phyloP scores from a whole-genome alignment of 2,329 filamentous ascomycete species.

The Fusarium proliferatum region DNA sequence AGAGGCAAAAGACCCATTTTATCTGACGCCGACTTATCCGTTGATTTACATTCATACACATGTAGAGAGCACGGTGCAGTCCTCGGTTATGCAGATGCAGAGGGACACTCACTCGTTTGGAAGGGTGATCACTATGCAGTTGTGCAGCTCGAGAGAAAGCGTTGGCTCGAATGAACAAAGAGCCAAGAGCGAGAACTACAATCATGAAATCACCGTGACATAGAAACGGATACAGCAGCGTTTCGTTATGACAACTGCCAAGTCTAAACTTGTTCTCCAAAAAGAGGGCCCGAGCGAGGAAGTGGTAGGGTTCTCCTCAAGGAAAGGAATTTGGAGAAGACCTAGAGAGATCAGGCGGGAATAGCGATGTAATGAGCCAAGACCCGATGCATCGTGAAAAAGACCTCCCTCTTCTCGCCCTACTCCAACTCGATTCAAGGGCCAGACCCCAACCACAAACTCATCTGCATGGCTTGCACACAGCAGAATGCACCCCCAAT shows the following conservation, averaged over 20 bases:
- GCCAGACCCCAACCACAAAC: background rate
- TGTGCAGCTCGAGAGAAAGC: background rate
- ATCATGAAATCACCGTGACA: conserved; percentile 21
- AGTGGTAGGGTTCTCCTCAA: conserved; percentile 35
- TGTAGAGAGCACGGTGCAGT: background rate
- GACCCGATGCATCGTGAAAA: background rate
- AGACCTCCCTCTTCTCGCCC: background rate
- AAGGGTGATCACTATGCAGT: background rate
- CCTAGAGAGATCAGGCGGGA: conserved; percentile 1
- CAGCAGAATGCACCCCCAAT: background rate
- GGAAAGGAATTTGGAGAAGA: conserved; percentile 35
- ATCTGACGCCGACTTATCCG: conserved; percentile 29
- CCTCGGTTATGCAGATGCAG: background rate
- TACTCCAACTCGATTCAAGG: background rate
- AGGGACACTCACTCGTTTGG: background rate
- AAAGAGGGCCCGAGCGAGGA: background rate
- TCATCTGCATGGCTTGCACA: background rate
- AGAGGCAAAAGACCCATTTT: conserved; percentile 27
- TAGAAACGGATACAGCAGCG: background rate
- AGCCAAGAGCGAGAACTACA: background rate
- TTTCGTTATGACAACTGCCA: conserved; percentile 25
- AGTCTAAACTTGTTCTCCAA: conserved; percentile 34
- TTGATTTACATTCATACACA: background rate
- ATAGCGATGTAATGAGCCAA: conserved; percentile 1
- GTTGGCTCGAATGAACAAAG: background rate